Conservation (phyloP, 2,329 filamentous ascomycete species). For the Ramichloridium luteum region DNA sequence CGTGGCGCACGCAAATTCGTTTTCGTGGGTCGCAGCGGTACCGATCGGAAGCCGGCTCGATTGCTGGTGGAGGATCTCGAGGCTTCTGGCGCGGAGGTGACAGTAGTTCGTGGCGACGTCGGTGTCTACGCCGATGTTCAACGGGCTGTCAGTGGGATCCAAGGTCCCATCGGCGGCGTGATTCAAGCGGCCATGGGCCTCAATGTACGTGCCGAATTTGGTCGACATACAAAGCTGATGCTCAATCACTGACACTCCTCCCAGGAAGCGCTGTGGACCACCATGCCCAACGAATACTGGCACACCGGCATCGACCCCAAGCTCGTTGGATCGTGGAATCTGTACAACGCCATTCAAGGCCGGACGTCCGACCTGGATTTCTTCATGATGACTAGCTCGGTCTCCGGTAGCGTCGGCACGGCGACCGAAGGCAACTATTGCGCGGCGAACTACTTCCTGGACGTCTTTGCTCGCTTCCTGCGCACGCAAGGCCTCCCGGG, state of each 20-base stretch:
- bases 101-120: slow-evolving; percentile 2
- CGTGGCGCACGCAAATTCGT: slow-evolving; percentile 8
- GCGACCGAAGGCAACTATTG: no score
- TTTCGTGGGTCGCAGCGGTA: slow-evolving; percentile 2
- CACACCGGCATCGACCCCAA: no score
- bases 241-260: no score
- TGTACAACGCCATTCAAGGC: slow-evolving; percentile 6
- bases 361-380: slow-evolving; percentile 19
- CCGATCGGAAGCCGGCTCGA: not conserved
- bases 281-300: no score
- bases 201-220: no score
- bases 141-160: not conserved
- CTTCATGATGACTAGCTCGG: slow-evolving; percentile 21
- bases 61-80: slow-evolving; percentile 1
- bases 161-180: not conserved
- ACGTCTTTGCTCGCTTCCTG: slow-evolving; percentile 19
- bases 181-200: slow-evolving; percentile 3
- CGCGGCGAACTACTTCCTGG: slow-evolving; percentile 34
- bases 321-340: slow-evolving; percentile 3
- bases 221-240: no score
- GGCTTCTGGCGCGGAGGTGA: not conserved
- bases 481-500: slow-evolving; percentile 14
- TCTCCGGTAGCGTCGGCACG: slow-evolving; percentile 15
- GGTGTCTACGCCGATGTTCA: slow-evolving; percentile 1
- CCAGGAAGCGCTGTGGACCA: no score